Conservation (phyloP, 768 basidiomycete genomes). For the Phanerochaete carnosa region DNA sequence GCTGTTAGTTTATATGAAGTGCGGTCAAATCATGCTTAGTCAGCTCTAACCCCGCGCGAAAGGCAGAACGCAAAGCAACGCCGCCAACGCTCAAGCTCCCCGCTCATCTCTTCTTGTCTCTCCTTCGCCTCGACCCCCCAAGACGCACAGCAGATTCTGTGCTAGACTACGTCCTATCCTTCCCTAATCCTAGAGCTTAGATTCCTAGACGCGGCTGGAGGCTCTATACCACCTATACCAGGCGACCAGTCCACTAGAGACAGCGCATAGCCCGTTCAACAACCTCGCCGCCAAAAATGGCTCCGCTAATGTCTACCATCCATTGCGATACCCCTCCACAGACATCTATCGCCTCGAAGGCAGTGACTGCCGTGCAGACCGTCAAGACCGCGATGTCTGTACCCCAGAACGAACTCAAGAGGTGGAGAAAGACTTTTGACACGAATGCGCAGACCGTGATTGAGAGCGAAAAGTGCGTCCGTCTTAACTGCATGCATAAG, state of each 20-base stretch:
- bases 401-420: constrained; percentile 80
- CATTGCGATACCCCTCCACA: constrained; percentile 50
- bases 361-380: constrained; percentile 45
- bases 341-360: constrained; percentile 39
- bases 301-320: constrained; percentile 43
- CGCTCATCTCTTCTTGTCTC: constrained; percentile 1
- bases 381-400: constrained; percentile 67
- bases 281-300: neutral
- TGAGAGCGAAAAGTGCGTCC: constrained; percentile 76
- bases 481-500: neutral
- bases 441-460: constrained; percentile 67
- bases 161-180: constrained; percentile 24
- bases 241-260: neutral
- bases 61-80: constrained; percentile 10
- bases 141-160: constrained; percentile 1
- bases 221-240: constrained; percentile 15
- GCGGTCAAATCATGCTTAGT: constrained; percentile 17
- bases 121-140: neutral
- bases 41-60: constrained; percentile 24
- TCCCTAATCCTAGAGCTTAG: constrained; percentile 18
- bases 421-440: constrained; percentile 90
- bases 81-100: constrained; percentile 17
- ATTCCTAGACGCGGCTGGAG: constrained; percentile 10
- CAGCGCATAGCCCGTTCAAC: constrained; percentile 6
- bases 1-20: neutral